Evolutionary conservation across 2,329 filamentous ascomycete species (phyloP).

Genomic region (Penicillium brasilianum): DNA sequence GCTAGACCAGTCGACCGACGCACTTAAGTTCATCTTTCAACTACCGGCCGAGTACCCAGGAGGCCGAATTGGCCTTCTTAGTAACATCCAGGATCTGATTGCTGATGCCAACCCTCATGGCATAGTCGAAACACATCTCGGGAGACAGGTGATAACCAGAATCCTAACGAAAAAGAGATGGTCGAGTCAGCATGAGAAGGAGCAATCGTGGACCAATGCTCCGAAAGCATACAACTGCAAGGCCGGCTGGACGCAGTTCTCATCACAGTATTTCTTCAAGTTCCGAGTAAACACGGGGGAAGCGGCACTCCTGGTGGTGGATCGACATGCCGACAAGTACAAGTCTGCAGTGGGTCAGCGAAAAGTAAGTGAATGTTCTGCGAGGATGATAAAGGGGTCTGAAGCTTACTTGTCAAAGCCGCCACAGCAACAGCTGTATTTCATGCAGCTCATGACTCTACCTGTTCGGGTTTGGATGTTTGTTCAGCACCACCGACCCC

Average conservation of each 20-base stretch:
- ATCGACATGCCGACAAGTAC: conserved; percentile 1
- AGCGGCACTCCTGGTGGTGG: not conserved
- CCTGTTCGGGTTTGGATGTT: conserved; percentile 1
- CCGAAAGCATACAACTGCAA: not conserved
- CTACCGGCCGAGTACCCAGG: conserved; percentile 12
- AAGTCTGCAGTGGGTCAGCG: not conserved
- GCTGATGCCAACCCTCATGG: not conserved
- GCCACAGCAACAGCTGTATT: not conserved
- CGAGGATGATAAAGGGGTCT: not conserved
- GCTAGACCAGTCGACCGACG: conserved; percentile 1
- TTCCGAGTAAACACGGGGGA: not conserved
- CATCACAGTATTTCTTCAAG: conserved; percentile 3
- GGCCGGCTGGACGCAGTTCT: not conserved
- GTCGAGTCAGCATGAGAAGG: not conserved
- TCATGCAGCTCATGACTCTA: not conserved
- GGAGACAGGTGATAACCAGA: not conserved
- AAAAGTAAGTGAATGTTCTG: not conserved
- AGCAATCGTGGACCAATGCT: not conserved
- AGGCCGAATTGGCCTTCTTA: conserved; percentile 6
- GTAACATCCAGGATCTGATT: not conserved
- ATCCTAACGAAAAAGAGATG: not conserved
- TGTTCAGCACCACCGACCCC: not conserved
- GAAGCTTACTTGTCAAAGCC: not conserved
- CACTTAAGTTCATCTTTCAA: conserved; percentile 11
- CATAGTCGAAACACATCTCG: not conserved